Base-by-base conservation (phyloP, 2,329 filamentous ascomycete genomes). In the Paracoccidioides brasiliensis region DNA sequence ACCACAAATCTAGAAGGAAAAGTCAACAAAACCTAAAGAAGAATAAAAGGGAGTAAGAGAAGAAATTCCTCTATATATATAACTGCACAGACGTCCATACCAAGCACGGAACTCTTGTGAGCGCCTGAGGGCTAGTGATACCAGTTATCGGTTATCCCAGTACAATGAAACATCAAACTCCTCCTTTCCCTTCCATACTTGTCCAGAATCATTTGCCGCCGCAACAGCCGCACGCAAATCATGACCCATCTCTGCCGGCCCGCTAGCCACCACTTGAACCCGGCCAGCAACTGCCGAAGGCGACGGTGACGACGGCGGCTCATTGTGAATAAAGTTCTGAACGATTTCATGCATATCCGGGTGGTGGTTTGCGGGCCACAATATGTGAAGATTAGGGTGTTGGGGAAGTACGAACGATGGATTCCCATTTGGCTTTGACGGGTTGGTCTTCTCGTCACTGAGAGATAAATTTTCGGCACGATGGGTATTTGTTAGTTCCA, bases 261-360 rank as follows among this genome's bases (percentile, higher is more conserved):
- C 82, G 61, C 81, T 84, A 0, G 77, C 81, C 63, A 81, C 76
- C 0, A 85, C 79, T 0, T 73, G 71, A 0, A 79, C 81, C 10
- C 76, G 68, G 0, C 80, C 80, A 0, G 54, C 58, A 2, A 64
- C 66, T 0, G 77, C 78, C 1, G 66, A 62, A 0, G 70, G 15
- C 5, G 45, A 35, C 33, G 22, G 42, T 14, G 66, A 62, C 0
- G 66, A 62, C 0, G 69, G 12, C 5, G 32, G 12, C 7, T 43
- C 12, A 10, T 45, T 30, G 15, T 14, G 69, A 3, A 80, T 71
- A 60, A 83, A 83, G 3, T 69, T 67, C 5, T 63, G 63, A 1
- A 84, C 70, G 7, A 80, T 66, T 14, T 67, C 65, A 1, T 62
- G 52, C 14, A 84, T 63, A 52, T 80, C 69, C 0, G 78, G 77